Evolutionary conservation across 495 filamentous ascomycete species (phyloP).

Genomic region (Apodospora peruviana): DNA sequence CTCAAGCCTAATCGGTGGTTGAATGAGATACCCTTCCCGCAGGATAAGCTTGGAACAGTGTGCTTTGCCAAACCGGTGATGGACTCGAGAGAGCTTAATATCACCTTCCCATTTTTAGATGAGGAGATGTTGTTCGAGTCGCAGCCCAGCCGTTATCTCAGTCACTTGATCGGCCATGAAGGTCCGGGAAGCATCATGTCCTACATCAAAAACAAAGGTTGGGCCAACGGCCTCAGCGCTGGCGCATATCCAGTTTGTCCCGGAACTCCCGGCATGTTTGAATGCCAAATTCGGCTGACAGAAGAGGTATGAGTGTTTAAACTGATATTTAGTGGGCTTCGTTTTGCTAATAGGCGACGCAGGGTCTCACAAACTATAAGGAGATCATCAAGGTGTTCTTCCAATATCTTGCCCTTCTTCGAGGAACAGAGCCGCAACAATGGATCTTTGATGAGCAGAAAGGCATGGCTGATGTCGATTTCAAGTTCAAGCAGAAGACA

Average conservation of each 20-base stretch:
- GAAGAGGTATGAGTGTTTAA: conserved; percentile 54
- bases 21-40: conserved; percentile 59
- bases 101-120: conserved; percentile 85
- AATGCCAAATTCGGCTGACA: conserved; percentile 72
- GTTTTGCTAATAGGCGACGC: conserved; percentile 5
- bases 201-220: conserved; percentile 91
- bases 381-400: conserved; percentile 86
- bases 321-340: not conserved
- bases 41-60: conserved; percentile 67
- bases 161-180: conserved; percentile 93
- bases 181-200: conserved; percentile 94
- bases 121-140: conserved; percentile 78
- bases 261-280: conserved; percentile 75
- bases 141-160: conserved; percentile 85
- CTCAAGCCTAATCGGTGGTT: conserved; percentile 79
- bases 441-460: conserved; percentile 94
- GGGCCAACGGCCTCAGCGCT: conserved; percentile 83
- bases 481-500: conserved; percentile 89
- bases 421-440: conserved; percentile 71
- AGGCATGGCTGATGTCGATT: conserved; percentile 83
- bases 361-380: conserved; percentile 68
- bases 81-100: conserved; percentile 78
- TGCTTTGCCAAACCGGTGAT: conserved; percentile 95
- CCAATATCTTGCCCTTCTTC: conserved; percentile 87
- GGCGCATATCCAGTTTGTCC: conserved; percentile 73